These are phyloP conservation scores for Aspergillus fumigatus DNA, from an alignment of 2,329 filamentous ascomycete genomes.

Conservation along the genomic window DNA sequence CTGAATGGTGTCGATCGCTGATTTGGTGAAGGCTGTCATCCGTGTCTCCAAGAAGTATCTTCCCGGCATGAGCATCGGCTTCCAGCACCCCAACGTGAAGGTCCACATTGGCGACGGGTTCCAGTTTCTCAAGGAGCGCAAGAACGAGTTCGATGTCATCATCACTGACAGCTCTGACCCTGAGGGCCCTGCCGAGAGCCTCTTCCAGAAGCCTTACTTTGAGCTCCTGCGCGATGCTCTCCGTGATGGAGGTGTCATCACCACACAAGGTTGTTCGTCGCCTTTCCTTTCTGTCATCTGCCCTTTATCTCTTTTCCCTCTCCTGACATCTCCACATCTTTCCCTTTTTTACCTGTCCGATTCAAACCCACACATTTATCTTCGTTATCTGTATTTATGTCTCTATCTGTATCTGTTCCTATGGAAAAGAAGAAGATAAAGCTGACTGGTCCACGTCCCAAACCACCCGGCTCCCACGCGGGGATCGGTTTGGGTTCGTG, in stretches of 20 bases:
- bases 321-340: slow-evolving; percentile 63
- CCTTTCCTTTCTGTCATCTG: slow-evolving; percentile 52
- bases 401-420: slow-evolving; percentile 2
- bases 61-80: slow-evolving; percentile 86
- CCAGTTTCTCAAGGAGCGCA: slow-evolving; percentile 95
- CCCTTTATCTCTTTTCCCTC: slow-evolving; percentile 12
- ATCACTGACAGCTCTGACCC: slow-evolving; percentile 98
- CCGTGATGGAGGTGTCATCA: slow-evolving; percentile 93
- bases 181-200: slow-evolving; percentile 88
- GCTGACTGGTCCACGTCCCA: slow-evolving; percentile 24
- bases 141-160: slow-evolving; percentile 98
- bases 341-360: slow-evolving; percentile 7
- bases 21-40: slow-evolving; percentile 68
- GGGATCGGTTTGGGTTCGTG: slow-evolving; percentile 30
- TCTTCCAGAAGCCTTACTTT: slow-evolving; percentile 99
- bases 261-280: slow-evolving; percentile 99
- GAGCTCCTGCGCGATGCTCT: slow-evolving; percentile 86
- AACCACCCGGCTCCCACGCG: slow-evolving; percentile 26
- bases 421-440: slow-evolving; percentile 5
- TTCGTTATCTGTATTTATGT: slow-evolving; percentile 5
- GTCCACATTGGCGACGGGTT: slow-evolving; percentile 95
- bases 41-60: slow-evolving; percentile 98
- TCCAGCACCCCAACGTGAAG: slow-evolving; percentile 89
- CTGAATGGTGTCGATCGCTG: neutral
- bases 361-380: neutral